Evolutionary conservation across 2,329 filamentous ascomycete species (phyloP), one percentile per base, ranked within the genome.

Genomic region (Colletotrichum sp.): DNA sequence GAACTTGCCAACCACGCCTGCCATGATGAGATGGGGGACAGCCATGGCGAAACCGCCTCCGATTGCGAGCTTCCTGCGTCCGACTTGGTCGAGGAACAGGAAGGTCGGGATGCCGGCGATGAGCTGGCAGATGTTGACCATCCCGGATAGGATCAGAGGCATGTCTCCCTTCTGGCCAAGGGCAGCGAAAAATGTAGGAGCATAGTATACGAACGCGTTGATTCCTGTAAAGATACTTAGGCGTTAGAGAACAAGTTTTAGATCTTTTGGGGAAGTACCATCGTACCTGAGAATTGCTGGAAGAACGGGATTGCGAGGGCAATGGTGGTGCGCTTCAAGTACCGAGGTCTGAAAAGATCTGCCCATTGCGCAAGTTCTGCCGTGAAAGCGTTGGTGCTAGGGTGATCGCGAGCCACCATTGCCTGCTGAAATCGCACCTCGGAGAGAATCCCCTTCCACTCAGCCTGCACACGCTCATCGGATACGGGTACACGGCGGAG

Each of bases 401-500:
- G 83, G 76, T 80, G 87, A 34, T 85, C 83, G 61, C 83, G 83
- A 68, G 84, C 82, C 21, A 80, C 77, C 59, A 84, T 84, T 26
- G 86, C 82, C 57, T 86, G 79, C 63, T 89, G 86, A 75, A 90
- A 86, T 9, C 84, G 80, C 2, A 87, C 87, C 72, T 90, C 88
- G 1, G 87, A 85, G 1, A 87, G 81, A 61, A 90, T 90, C 4
- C 87, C 88, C 64, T 85, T 84, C 84, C 85, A 89, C 75, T 91
- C 88, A 24, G 84, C 79, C 24, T 87, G 83, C 0, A 91, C 84
- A 16, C 87, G 82, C 3, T 80, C 74, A 59, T 91, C 87, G 1
- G 80, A 83, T 1, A 79, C 72, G 0, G 88, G 86, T 2, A 90
- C 83, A 15, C 83, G 80, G 3, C 87, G 84, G 3, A 88, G 81